These are phyloP conservation scores for Lasiosphaeris hirsuta DNA, from an alignment of 495 filamentous ascomycete species.

Conservation along the genomic window DNA sequence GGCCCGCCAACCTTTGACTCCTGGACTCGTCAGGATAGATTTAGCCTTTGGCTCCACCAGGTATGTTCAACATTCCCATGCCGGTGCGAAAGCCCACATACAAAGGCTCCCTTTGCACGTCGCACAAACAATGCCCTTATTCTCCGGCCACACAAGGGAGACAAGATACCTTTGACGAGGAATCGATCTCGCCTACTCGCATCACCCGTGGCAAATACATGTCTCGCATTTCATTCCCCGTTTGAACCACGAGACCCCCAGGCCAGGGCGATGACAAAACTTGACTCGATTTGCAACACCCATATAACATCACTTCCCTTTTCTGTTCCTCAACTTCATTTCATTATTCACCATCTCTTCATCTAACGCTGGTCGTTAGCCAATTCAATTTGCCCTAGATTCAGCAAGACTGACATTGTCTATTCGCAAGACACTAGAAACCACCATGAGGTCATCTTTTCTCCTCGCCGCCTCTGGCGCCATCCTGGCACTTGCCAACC, in stretches of 20 bases:
- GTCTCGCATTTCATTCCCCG: neutral
- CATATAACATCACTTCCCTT: neutral
- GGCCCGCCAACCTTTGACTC: constrained; percentile 1
- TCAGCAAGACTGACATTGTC: constrained; percentile 15
- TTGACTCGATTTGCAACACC: no score
- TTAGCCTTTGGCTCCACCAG: constrained; percentile 8
- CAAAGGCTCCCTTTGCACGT: neutral
- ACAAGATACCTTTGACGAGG: neutral
- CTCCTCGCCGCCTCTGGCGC: constrained; percentile 61
- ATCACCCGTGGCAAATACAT: neutral
- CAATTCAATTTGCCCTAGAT: constrained; percentile 11
- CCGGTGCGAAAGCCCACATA: neutral
- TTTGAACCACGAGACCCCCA: neutral
- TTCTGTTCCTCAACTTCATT: constrained; percentile 14
- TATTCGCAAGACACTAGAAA: neutral
- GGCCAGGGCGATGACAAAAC: no score
- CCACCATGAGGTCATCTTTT: constrained; percentile 68
- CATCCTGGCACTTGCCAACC: constrained; percentile 57
- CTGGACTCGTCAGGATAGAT: constrained; percentile 5
- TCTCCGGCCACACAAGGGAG: neutral
- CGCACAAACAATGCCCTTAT: constrained; percentile 12
- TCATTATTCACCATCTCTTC: constrained; percentile 19
- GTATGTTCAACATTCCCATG: constrained; percentile 11
- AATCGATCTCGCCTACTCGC: neutral
- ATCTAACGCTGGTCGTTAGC: constrained; percentile 9